These are phyloP conservation scores for Pichia sp. DNA, from an alignment of 1,139 yeast genomes.

Conservation along the genomic window DNA sequence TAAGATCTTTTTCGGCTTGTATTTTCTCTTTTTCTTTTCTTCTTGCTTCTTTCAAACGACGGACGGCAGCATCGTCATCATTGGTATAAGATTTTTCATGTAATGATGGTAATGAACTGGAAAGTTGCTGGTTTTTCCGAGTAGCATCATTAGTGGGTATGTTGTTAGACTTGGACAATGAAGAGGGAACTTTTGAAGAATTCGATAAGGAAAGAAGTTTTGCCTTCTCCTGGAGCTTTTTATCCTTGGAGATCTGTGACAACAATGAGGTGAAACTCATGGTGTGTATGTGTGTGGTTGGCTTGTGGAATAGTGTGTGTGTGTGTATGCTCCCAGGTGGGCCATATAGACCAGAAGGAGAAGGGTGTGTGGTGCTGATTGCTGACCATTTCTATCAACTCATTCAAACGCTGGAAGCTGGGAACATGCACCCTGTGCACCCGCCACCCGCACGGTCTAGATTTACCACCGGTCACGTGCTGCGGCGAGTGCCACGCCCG, in stretches of 20 bases:
- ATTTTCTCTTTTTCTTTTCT: slow-evolving; percentile 49
- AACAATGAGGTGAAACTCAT: slow-evolving; percentile 9
- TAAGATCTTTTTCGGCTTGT: slow-evolving; percentile 10
- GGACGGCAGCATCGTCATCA: slow-evolving; percentile 53
- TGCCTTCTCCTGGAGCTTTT: slow-evolving; percentile 10
- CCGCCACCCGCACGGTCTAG: too few species aligned
- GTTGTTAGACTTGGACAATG: neutral
- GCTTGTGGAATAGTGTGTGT: too few species aligned
- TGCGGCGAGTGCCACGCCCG: too few species aligned
- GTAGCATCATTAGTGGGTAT: neutral
- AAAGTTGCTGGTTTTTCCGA: too few species aligned
- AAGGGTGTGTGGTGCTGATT: too few species aligned
- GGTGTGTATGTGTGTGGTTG: too few species aligned
- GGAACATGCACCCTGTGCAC: too few species aligned
- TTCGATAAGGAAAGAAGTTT: slow-evolving; percentile 1
- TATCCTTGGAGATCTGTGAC: slow-evolving; percentile 28
- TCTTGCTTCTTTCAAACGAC: slow-evolving; percentile 63
- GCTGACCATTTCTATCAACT: too few species aligned
- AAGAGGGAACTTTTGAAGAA: neutral
- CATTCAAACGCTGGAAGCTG: too few species aligned
- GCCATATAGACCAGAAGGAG: too few species aligned
- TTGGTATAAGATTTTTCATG: neutral
- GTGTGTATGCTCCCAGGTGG: too few species aligned
- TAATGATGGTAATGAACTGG: neutral
- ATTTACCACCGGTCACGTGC: too few species aligned